A percentile compares a stretch with the other conserved stretches of the same genome.
These are phyloP conservation scores for Pisolithus tinctorius DNA, from an alignment of 768 basidiomycete genomes.

Conservation along the genomic window DNA sequence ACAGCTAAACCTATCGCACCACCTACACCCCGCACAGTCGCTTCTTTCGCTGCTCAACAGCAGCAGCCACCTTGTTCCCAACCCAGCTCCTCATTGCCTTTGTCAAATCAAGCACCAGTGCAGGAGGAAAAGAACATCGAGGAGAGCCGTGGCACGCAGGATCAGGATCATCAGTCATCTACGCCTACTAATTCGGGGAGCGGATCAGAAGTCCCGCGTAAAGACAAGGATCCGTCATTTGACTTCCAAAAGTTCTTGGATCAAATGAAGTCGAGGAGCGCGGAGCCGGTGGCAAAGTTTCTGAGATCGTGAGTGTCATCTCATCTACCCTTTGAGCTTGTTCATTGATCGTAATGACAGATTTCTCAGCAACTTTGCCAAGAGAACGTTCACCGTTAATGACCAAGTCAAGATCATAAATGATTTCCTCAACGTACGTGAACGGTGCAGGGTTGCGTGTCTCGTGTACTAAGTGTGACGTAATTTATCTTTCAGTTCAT, in stretches of 20 bases:
- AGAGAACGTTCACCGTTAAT: constrained; percentile 82
- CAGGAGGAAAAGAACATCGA: neutral
- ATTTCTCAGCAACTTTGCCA: constrained; percentile 89
- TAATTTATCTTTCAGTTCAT: constrained; percentile 62
- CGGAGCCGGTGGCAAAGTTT: constrained; percentile 93
- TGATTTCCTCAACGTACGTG: constrained; percentile 75
- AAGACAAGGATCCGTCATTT: constrained; percentile 48
- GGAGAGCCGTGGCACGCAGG: constrained; percentile 8
- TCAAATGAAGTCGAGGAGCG: constrained; percentile 82
- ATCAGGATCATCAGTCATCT: constrained; percentile 18
- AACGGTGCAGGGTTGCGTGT: neutral
- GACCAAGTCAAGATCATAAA: constrained; percentile 95
- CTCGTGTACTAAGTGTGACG: neutral
- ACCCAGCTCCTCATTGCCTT: constrained; percentile 4
- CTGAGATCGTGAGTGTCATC: constrained; percentile 73
- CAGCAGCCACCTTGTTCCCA: constrained; percentile 11
- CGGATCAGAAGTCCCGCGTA: constrained; percentile 25
- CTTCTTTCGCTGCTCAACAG: constrained; percentile 50
- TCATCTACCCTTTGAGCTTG: neutral
- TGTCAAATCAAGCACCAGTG: constrained; percentile 4
- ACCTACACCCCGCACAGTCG: constrained; percentile 53
- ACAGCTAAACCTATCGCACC: constrained; percentile 52
- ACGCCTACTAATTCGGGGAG: constrained; percentile 18
- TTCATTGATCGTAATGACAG: constrained; percentile 33
- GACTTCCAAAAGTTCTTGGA: constrained; percentile 95